Base-by-base conservation (phyloP, 2,329 filamentous ascomycete species). In the Aureobasidium sp. region DNA sequence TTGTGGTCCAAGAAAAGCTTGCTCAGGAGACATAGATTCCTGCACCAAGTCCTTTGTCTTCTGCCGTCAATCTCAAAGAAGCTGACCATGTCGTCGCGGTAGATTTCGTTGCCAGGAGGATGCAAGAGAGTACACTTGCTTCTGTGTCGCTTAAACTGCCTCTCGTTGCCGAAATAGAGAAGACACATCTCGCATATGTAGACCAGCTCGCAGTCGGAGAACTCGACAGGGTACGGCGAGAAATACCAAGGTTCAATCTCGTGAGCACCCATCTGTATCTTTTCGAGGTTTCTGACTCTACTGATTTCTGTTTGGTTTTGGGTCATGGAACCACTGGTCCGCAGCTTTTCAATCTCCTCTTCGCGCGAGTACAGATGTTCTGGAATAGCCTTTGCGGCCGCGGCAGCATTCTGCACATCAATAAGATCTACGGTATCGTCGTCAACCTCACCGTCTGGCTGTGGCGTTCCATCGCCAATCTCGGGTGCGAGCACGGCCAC, bases 211-310 rank as follows among this genome's bases (percentile, higher is more conserved):
- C 88, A 89, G 67, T 94, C 89, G 27, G 88, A 87, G 72, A 96
- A 97, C 2, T 86, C 81, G 70, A 95, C 89, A 0, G 94, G 94
- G 69, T 99, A 99, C 0, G 94, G 94, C 5, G 91, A 96, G 77
- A 99, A 99, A 75, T 99, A 99, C 94, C 94, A 99, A 0, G 94
- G 94, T 72, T 96, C 95, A 47, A 99, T 84, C 69, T 97, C 91
- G 72, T 86, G 88, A 68, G 87, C 86, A 48, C 94, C 95, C 80
- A 99, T 97, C 72, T 97, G 93, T 3, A 99, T 87, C 67, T 89
- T 92, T 60, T 90, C 90, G 66, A 99, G 86, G 72, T 99, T 99
- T 70, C 94, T 88, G 61, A 99, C 96, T 59, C 95, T 88, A 29
- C 93, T 93, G 64, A 99, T 91, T 72, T 99, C 95, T 13, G 93